Percentiles rank a stretch among this genome's conserved stretches.
These are phyloP conservation scores for Trichothecium sympodiale DNA, from an alignment of 2,329 filamentous ascomycete species.

Conservation along the genomic window DNA sequence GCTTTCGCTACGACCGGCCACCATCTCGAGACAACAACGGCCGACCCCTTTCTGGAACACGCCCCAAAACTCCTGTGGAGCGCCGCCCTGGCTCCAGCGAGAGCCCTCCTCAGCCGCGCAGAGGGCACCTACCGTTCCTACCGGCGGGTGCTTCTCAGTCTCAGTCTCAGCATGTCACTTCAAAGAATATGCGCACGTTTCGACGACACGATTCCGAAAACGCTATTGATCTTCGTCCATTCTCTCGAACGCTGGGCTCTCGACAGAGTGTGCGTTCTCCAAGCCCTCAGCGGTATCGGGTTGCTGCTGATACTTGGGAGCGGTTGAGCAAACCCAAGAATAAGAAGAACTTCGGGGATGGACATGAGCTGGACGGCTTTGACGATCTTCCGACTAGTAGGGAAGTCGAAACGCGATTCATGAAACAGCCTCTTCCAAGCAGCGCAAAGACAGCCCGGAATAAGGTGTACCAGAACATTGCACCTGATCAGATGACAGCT, in stretches of 20 bases:
- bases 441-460: conserved; percentile 55
- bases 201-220: conserved; percentile 77
- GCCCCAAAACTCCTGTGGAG: conserved; percentile 64
- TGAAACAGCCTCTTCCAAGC: conserved; percentile 65
- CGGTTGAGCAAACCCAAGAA: conserved; percentile 59
- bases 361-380: conserved; percentile 83
- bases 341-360: conserved; percentile 65
- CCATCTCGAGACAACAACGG: conserved; percentile 44
- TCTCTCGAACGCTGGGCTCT: conserved; percentile 42
- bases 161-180: conserved; percentile 67
- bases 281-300: conserved; percentile 39
- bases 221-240: conserved; percentile 44
- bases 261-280: conserved; percentile 48
- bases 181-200: conserved; percentile 60
- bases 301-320: conserved; percentile 44
- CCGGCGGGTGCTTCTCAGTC: conserved; percentile 63
- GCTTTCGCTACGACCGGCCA: conserved; percentile 43
- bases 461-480: conserved; percentile 43
- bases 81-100: conserved; percentile 38
- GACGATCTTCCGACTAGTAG: conserved; percentile 89
- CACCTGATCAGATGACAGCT: conserved; percentile 22
- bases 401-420: conserved; percentile 67
- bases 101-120: conserved; percentile 31
- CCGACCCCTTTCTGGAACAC: conserved; percentile 39
- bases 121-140: conserved; percentile 62